Percentiles rank a stretch among this genome's conserved stretches.
phyloP scores from a whole-genome alignment of 768 basidiomycete species.

The Collybiopsis confluens region DNA sequence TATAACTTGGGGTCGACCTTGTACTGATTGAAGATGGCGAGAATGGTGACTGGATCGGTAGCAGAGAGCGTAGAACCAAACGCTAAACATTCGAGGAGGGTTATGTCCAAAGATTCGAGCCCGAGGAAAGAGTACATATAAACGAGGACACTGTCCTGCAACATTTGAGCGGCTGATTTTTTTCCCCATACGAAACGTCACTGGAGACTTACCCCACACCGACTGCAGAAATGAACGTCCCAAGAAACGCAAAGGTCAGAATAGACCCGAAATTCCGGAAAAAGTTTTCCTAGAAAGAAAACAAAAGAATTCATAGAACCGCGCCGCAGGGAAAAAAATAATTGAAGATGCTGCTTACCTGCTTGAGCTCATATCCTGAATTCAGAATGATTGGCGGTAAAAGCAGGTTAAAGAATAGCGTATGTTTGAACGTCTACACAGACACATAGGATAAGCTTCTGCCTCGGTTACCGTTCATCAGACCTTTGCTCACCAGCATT shows the following conservation, averaged over 20 bases:
- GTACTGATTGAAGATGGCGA: constrained; percentile 97
- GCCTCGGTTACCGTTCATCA: background rate
- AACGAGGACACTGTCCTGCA: constrained; percentile 75
- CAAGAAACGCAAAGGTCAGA: constrained; percentile 86
- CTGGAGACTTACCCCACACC: constrained; percentile 79
- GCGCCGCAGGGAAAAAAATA: too few relatives aligned
- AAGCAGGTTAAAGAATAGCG: constrained; percentile 96
- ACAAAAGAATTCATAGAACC: too few relatives aligned
- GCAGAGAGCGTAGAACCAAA: constrained; percentile 97
- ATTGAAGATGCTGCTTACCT: constrained; percentile 43
- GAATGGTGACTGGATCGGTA: constrained; percentile 96
- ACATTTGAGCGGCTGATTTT: constrained; percentile 33
- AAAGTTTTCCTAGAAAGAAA: constrained; percentile 85
- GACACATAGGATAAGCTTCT: background rate
- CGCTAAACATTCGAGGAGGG: constrained; percentile 87
- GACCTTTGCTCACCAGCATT: constrained; percentile 87
- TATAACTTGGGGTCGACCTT: constrained; percentile 99
- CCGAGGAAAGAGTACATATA: constrained; percentile 94
- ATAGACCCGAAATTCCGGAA: constrained; percentile 98
- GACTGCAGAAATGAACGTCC: constrained; percentile 94
- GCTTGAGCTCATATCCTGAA: constrained; percentile 96
- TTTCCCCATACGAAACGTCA: background rate
- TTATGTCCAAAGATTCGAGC: constrained; percentile 81
- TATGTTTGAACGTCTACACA: constrained; percentile 88
- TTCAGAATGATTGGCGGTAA: constrained; percentile 97